Base-by-base conservation (phyloP, 1,284 basidiomycete species). In the Mycena sp. region DNA sequence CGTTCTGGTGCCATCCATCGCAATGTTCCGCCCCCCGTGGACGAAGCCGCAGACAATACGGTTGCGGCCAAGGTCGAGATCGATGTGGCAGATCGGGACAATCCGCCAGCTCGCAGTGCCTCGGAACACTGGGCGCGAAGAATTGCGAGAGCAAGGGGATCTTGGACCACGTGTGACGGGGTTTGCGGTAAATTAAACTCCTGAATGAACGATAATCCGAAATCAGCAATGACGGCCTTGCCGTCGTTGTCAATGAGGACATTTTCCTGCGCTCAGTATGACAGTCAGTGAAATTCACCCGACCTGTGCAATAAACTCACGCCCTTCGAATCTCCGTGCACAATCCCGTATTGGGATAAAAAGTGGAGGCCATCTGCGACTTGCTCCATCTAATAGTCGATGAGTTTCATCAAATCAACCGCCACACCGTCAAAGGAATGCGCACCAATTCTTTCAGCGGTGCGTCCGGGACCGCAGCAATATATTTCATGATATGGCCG, bases 1-100 rank as follows among this genome's bases (percentile, higher is more conserved):
- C 68, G 61, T 44, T 75, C 73, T 1, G 73, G 73, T 1, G 71
- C 68, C 70, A 73, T 74, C 70, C 70, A 75, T 14, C 70, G 70
- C 16, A 55, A 30, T 6, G 70, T 75, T 11, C 74, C 73, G 1
- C 46, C 70, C 10, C 60, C 67, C 9, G 59, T 46, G 32, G 44
- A 51, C 10, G 49, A 52, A 6, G 26, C 49, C 4, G 45, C 40
- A 10, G 40, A 38, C 7, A 55, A 5, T 5, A 28, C 30, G 10
- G 25, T 53, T 2, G 19, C n/a, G 3, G 38, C 58, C 48, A 54
- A 37, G 11, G 40, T 52, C 1, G 57, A 65, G 44, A 50, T 52
- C 45, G 54, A 49, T 17, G 21, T 11, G 17, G 26, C 6, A 6
- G 41, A 55, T 1, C 2, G 46, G 17, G 46, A 48, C 9, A 48